Percentiles rank a stretch among this genome's conserved stretches.
phyloP scores from a whole-genome alignment of 2,329 filamentous ascomycete genomes.

The Calonectria multiphialidica region DNA sequence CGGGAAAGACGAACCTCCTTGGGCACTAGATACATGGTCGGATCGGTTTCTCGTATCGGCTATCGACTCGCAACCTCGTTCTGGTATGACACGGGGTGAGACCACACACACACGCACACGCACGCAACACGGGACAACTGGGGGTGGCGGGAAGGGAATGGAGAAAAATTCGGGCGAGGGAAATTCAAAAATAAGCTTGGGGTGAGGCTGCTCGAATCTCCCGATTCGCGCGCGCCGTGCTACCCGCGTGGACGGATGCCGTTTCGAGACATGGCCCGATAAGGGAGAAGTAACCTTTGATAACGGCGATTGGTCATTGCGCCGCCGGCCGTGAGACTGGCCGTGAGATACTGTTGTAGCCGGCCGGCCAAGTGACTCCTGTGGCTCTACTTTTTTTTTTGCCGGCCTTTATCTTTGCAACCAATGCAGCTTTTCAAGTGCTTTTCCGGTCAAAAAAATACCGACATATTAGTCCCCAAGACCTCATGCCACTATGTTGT shows the following conservation, averaged over 20 bases:
- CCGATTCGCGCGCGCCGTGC: constrained; percentile 11
- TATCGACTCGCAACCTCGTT: not conserved
- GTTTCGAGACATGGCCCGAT: constrained; percentile 16
- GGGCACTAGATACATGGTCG: constrained; percentile 60
- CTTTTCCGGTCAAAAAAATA: too few species aligned
- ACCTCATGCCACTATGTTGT: not conserved
- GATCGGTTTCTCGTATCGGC: constrained; percentile 16
- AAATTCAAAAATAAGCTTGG: constrained; percentile 12
- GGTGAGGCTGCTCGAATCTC: constrained; percentile 5
- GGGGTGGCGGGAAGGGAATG: not conserved
- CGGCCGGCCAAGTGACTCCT: not conserved
- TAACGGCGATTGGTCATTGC: constrained; percentile 23
- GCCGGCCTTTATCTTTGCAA: not conserved
- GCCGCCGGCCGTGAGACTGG: not conserved
- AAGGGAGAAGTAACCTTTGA: constrained; percentile 16
- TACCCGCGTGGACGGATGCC: constrained; percentile 6
- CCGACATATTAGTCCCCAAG: not conserved
- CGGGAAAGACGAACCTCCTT: constrained; percentile 56
- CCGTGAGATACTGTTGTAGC: not conserved
- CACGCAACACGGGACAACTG: too few species aligned
- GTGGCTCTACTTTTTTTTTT: not conserved
- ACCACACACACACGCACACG: not conserved
- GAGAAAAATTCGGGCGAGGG: not conserved
- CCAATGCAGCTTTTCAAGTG: not conserved
- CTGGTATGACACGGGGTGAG: not conserved